Evolutionary conservation across 2,329 filamentous ascomycete species (phyloP), one percentile per base, ranked within the genome.

Genomic region (Tothia fuscella): DNA sequence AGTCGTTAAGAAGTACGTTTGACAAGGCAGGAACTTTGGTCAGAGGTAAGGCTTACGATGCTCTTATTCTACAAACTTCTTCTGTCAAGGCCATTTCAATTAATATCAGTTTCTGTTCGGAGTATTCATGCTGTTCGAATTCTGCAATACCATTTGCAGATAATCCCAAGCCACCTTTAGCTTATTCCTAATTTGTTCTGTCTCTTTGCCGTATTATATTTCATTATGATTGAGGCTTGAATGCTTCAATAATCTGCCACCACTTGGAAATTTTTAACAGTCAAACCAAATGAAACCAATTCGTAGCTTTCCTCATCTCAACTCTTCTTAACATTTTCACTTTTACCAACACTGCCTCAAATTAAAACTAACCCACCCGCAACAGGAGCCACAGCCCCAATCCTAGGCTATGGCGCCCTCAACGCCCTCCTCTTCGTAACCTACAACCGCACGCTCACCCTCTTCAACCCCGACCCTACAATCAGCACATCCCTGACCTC

Each of bases 351-450:
- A 17, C 24, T 36, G n/a, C n/a, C n/a, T n/a, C n/a, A n/a, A 41
- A 21, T 43, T 44, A 41, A 56, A 51, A 5, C 34, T 25, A 36
- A 37, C 20, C 45, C 51, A 10, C 14, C 10, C n/a, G n/a, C n/a
- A 17, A n/a, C 49, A 68, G 89, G 89, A 48, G 77, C 82, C 9
- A 82, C 88, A 19, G 87, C 87, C 26, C 89, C 89, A 0, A 80
- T 94, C 28, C 66, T 94, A 4, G 85, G 85, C 50, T 94, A 94
- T 61, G 89, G 89, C 48, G 86, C 84, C 16, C 72, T 96, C 46
- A 95, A 95, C 56, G 87, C 86, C 29, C 66, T 95, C 13, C 76
- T 95, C 16, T 95, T 94, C 62, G 76, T 89, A 50, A 80, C 82
- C 2, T 96, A 95, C 65, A 94, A 94, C 58, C 81, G 84, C 44